A percentile compares a stretch with the other conserved stretches of the same genome.
Conservation (phyloP, 2,329 filamentous ascomycete species). For the Blastomyces gilchristii region DNA sequence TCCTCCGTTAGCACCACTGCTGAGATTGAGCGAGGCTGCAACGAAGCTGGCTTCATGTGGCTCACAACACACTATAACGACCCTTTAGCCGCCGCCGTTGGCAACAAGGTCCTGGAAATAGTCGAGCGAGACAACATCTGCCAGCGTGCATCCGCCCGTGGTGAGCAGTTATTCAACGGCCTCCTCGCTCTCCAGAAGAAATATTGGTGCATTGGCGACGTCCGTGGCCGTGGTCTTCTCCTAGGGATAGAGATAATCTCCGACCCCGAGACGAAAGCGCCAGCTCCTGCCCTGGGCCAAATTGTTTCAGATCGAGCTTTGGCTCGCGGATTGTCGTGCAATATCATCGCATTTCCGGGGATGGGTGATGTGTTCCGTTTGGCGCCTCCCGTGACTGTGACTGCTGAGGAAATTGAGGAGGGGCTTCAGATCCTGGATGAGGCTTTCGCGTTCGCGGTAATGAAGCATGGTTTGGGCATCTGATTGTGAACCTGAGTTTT, state of each 20-base stretch:
- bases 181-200: conserved; percentile 39
- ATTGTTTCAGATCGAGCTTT: conserved; percentile 40
- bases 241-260: conserved; percentile 50
- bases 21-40: conserved; percentile 42
- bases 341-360: conserved; percentile 44
- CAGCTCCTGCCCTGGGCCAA: conserved; percentile 40
- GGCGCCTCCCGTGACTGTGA: conserved; percentile 51
- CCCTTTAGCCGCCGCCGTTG: conserved; percentile 50
- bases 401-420: conserved; percentile 40
- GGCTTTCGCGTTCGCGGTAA: conserved; percentile 35
- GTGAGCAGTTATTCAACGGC: conserved; percentile 39
- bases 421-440: conserved; percentile 49
- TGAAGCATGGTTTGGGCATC: conserved; percentile 3
- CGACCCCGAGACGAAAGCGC: conserved; percentile 40
- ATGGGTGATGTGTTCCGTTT: conserved; percentile 51
- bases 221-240: conserved; percentile 50
- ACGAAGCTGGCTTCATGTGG: conserved; percentile 42
- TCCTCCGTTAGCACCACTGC: conserved; percentile 48
- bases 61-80: conserved; percentile 56
- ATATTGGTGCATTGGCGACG: conserved; percentile 54
- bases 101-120: conserved; percentile 52
- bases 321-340: conserved; percentile 48
- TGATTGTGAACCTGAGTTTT: background rate
- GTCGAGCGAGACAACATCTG: conserved; percentile 48
- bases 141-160: conserved; percentile 35